These are phyloP conservation scores for Trichoderma gracile DNA, from an alignment of 2,329 filamentous ascomycete genomes.

Conservation along the genomic window DNA sequence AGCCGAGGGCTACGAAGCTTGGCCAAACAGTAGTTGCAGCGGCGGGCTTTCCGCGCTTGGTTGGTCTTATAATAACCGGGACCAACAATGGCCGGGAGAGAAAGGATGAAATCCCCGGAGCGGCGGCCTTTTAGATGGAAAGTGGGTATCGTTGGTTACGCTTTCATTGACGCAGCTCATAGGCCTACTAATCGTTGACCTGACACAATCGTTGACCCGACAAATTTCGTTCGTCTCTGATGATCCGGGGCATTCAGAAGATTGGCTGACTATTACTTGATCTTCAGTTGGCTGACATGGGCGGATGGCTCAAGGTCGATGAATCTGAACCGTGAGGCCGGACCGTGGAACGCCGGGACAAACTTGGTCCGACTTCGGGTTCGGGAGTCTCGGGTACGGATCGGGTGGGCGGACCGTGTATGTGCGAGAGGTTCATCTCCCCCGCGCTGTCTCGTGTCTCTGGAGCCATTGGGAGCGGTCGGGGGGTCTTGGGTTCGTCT, in stretches of 20 bases:
- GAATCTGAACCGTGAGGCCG: too few relatives aligned
- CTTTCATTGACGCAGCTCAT: too few relatives aligned
- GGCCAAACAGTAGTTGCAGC: background rate
- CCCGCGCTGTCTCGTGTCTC: background rate
- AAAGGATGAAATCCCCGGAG: background rate
- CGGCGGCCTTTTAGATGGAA: background rate
- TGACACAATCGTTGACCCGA: too few relatives aligned
- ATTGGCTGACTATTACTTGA: background rate
- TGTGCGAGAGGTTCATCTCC: too few relatives aligned
- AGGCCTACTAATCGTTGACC: too few relatives aligned
- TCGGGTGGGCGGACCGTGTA: background rate
- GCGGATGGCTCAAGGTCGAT: background rate
- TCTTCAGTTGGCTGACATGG: background rate
- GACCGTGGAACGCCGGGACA: background rate
- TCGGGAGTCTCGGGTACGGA: constrained; percentile 15
- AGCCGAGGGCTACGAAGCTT: background rate
- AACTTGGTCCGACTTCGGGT: constrained; percentile 11
- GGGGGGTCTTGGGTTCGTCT: too few relatives aligned
- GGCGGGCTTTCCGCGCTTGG: constrained; percentile 1
- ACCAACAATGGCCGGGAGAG: background rate
- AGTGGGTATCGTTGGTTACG: background rate
- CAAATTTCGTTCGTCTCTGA: too few relatives aligned
- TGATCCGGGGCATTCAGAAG: too few relatives aligned
- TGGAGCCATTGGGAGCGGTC: too few relatives aligned
- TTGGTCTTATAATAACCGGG: background rate